These are phyloP conservation scores for Trametes cubensis DNA, from an alignment of 768 basidiomycete genomes.

Conservation along the genomic window DNA sequence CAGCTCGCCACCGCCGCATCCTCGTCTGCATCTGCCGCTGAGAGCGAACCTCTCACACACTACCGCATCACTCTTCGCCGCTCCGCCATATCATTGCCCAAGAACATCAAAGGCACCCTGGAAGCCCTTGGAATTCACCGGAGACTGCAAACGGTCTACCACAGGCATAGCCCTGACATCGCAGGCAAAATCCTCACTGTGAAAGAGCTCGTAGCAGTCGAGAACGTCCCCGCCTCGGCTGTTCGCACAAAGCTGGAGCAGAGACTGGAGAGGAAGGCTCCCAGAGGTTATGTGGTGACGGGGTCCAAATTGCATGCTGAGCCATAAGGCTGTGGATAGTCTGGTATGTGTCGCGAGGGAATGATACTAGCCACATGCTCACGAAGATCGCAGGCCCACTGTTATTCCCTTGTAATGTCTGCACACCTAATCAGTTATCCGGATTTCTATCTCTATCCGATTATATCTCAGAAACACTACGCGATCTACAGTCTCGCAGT, in stretches of 20 bases:
- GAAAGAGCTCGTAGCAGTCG: slow-evolving; percentile 89
- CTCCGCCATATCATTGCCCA: slow-evolving; percentile 82
- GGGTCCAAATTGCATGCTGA: slow-evolving; percentile 36
- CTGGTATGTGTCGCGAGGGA: neutral
- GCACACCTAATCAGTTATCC: neutral
- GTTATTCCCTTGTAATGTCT: neutral
- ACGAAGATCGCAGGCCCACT: neutral
- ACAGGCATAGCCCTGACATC: slow-evolving; percentile 66
- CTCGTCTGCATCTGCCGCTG: slow-evolving; percentile 7
- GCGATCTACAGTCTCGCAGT: too few species aligned
- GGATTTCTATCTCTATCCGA: neutral
- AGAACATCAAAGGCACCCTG: slow-evolving; percentile 71
- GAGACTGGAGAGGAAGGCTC: slow-evolving; percentile 64
- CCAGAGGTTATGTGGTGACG: slow-evolving; percentile 66
- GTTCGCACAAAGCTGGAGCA: slow-evolving; percentile 75
- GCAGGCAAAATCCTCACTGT: slow-evolving; percentile 87
- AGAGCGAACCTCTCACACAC: slow-evolving; percentile 57
- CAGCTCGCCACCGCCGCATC: slow-evolving; percentile 1
- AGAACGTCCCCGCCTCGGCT: slow-evolving; percentile 71
- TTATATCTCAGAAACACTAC: neutral
- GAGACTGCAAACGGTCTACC: slow-evolving; percentile 84
- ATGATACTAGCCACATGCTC: neutral
- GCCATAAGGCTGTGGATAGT: neutral
- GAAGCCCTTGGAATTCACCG: slow-evolving; percentile 82
- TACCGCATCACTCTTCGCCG: slow-evolving; percentile 89